Conservation (phyloP, 2,329 filamentous ascomycete species). For the Annulohypoxylon truncatum region DNA sequence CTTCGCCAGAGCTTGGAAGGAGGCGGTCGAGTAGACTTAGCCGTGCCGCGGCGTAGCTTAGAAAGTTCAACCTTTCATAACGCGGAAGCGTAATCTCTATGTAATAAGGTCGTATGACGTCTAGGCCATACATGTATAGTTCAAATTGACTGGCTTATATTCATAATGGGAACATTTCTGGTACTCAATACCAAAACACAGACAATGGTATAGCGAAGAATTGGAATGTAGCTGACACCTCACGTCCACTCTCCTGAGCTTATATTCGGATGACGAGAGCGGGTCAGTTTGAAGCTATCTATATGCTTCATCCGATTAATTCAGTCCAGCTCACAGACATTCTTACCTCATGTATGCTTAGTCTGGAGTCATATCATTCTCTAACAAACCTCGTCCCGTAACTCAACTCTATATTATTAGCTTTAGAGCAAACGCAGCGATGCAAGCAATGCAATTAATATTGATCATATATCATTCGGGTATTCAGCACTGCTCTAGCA, state of each 20-base stretch:
- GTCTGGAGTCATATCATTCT: background rate
- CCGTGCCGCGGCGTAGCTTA: slow-evolving; percentile 30
- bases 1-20: slow-evolving; percentile 37
- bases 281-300: background rate
- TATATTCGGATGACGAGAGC: background rate
- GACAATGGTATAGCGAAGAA: background rate
- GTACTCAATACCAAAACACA: background rate
- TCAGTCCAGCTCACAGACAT: background rate
- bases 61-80: background rate
- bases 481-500: background rate
- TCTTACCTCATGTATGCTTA: background rate
- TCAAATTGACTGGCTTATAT: background rate
- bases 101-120: background rate
- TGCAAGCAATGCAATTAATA: background rate
- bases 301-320: background rate
- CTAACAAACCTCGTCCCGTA: background rate
- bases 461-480: slow-evolving; percentile 17
- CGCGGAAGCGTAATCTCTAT: background rate
- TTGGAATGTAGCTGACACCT: background rate
- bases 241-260: background rate
- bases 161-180: too few species aligned
- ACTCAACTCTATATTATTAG: background rate
- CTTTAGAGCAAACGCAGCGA: background rate
- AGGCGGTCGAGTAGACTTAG: slow-evolving; percentile 46
- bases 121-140: background rate